These are phyloP conservation scores for Talaromyces sp. DNA, from an alignment of 2,329 filamentous ascomycete species.

Conservation along the genomic window DNA sequence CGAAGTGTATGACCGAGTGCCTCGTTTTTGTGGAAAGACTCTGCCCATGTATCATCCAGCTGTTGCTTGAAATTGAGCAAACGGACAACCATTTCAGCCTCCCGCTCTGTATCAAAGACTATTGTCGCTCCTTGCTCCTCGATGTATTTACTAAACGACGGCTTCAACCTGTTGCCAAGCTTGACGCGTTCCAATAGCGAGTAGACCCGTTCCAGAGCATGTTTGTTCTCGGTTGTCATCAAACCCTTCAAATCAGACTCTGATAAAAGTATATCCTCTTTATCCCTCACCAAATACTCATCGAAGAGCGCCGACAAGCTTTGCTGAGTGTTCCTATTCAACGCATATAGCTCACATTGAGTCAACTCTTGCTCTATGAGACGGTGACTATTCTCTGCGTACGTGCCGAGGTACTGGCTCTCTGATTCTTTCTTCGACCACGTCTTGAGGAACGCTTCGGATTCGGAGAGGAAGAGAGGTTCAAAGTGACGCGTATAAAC, in stretches of 20 bases:
- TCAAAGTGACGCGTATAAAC: constrained; percentile 80
- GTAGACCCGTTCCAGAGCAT: constrained; percentile 71
- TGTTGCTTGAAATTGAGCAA: constrained; percentile 75
- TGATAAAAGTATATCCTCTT: constrained; percentile 62
- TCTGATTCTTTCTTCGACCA: constrained; percentile 65
- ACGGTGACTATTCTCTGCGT: constrained; percentile 64
- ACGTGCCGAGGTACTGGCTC: constrained; percentile 62
- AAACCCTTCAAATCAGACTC: constrained; percentile 65
- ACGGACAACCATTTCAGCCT: constrained; percentile 79
- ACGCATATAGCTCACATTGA: constrained; percentile 72
- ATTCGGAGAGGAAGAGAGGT: constrained; percentile 62
- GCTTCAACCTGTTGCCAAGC: constrained; percentile 64
- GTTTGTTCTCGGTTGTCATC: constrained; percentile 63
- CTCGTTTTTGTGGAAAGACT: constrained; percentile 73
- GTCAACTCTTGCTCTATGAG: constrained; percentile 68
- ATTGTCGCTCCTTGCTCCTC: constrained; percentile 67
- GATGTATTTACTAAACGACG: constrained; percentile 76
- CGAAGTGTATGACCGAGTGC: constrained; percentile 71
- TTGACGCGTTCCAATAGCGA: constrained; percentile 66
- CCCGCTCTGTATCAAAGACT: constrained; percentile 71
- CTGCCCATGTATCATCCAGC: constrained; percentile 69
- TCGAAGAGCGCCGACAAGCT: constrained; percentile 71
- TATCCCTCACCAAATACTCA: constrained; percentile 62
- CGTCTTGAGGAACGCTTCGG: constrained; percentile 61
- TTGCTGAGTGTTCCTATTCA: constrained; percentile 77